A percentile compares a stretch with the other conserved stretches of the same genome.
Conservation (phyloP, 352 stramenopile genomes). For the Phytophthora vignae region DNA sequence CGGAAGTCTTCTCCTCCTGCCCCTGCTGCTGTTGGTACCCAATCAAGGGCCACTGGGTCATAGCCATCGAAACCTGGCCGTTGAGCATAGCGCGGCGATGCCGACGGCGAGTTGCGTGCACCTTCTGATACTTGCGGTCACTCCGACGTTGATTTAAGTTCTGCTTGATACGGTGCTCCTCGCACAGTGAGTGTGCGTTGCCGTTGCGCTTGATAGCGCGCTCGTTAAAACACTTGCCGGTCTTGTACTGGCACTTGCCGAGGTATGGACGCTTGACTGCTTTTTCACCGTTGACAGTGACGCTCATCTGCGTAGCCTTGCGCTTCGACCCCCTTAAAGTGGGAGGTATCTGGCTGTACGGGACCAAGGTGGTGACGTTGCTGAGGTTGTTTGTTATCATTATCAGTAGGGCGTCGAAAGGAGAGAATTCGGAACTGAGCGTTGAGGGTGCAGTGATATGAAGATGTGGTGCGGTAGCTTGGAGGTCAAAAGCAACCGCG, state of each 20-base stretch:
- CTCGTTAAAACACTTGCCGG: conserved; percentile 90
- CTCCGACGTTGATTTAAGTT: conserved; percentile 87
- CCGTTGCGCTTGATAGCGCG: conserved; percentile 87
- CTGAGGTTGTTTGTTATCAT: conserved; percentile 37
- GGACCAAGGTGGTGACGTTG: background rate
- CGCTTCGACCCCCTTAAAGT: conserved; percentile 27
- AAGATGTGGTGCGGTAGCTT: background rate
- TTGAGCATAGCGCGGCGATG: conserved; percentile 82
- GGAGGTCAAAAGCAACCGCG: background rate
- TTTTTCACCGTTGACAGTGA: conserved; percentile 13
- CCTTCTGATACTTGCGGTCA: conserved; percentile 89
- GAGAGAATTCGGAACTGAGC: conserved; percentile 29
- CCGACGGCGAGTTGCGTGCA: conserved; percentile 78
- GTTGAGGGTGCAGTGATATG: background rate
- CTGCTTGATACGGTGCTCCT: conserved; percentile 87
- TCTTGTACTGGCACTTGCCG: conserved; percentile 91
- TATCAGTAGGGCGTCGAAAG: conserved; percentile 44
- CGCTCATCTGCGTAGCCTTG: conserved; percentile 11
- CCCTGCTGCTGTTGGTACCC: conserved; percentile 81
- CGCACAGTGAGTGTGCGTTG: conserved; percentile 81
- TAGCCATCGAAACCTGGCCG: conserved; percentile 82
- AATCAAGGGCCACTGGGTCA: conserved; percentile 83
- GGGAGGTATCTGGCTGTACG: conserved; percentile 8
- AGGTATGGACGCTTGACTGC: conserved; percentile 50
- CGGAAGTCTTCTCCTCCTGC: conserved; percentile 78